Evolutionary conservation across 2,329 filamentous ascomycete genomes (phyloP), one percentile per base, ranked within the genome.

Genomic region (Colletotrichum coccodes): DNA sequence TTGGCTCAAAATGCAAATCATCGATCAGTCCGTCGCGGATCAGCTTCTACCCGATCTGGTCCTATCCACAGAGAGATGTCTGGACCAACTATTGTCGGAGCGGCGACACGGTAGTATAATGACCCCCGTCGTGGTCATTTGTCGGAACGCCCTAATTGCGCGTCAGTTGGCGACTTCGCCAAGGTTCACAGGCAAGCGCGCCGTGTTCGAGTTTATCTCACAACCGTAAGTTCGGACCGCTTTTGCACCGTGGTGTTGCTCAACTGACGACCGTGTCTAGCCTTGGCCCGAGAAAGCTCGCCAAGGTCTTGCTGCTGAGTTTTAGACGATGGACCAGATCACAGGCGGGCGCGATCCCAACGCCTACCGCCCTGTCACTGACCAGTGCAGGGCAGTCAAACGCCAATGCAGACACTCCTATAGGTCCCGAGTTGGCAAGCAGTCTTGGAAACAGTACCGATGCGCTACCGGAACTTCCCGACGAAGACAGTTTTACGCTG

Each of bases 261-360:
- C 54, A n/a, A 18, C 21, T 54, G 2, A 56, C 42, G 1, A 4
- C 21, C n/a, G 3, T 3, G 9, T 23, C 7, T 36, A 81, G 79
- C 3, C 71, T 79, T 4, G 80, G 80, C 0, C 79, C 80, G 6
- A 78, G 78, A 21, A 81, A 81, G 64, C 72, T 82, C 0, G 78
- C 79, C 16, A 78, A 78, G 23, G 73, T 77, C 2, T 72, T 81
- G 23, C 66, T 74, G 3, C 66, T 75, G 0, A 75, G 72, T 9
- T 72, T 75, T 8, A 71, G 68, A 9, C 71, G 75, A 8, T 79
- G 76, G 77, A 76, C 36, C 1, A 65, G 42, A 21, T 7, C 61
- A 1, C 67, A 70, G 18, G 36, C 62, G 2, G 44, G 53, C 1
- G 62, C 5, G 3, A 60, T 66, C 2, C 42, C 4, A 1, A 69